A percentile compares a stretch with the other conserved stretches of the same genome.
These are phyloP conservation scores for Brassica juncea DNA, from an alignment of 345 rosid genomes.

Conservation along the genomic window DNA sequence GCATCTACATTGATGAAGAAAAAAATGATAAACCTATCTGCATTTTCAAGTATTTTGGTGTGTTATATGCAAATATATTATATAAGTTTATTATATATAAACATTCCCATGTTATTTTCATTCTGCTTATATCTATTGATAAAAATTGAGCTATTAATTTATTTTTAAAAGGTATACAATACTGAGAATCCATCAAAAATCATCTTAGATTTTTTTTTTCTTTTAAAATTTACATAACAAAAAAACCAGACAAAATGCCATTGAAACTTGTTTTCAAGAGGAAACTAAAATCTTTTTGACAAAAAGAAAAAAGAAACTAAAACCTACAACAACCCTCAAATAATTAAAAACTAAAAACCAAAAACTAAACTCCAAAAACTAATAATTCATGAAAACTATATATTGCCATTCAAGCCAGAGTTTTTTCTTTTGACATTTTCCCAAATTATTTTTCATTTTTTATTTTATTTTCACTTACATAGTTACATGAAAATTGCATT, in stretches of 20 bases:
- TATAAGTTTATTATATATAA: neutral
- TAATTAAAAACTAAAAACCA: constrained; percentile 4
- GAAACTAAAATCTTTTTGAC: neutral
- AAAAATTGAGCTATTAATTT: neutral
- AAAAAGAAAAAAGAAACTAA: neutral
- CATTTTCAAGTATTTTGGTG: neutral
- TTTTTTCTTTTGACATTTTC: neutral
- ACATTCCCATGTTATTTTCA: neutral
- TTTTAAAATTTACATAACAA: neutral
- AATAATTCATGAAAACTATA: neutral
- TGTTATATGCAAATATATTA: neutral
- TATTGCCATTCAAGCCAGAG: constrained; percentile 11
- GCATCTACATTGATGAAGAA: neutral
- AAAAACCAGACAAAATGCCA: neutral
- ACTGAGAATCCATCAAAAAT: neutral
- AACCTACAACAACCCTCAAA: neutral
- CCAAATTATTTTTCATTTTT: neutral
- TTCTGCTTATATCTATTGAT: neutral
- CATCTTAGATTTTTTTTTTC: neutral
- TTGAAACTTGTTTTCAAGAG: neutral
- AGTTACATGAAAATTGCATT: constrained; percentile 4
- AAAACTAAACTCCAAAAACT: constrained; percentile 8
- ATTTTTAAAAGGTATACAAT: neutral
- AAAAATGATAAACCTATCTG: neutral
- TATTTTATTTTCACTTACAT: neutral